These are phyloP conservation scores for Mortierella sp. DNA, from an alignment of 371 early-diverging fungal genomes.

Conservation along the genomic window DNA sequence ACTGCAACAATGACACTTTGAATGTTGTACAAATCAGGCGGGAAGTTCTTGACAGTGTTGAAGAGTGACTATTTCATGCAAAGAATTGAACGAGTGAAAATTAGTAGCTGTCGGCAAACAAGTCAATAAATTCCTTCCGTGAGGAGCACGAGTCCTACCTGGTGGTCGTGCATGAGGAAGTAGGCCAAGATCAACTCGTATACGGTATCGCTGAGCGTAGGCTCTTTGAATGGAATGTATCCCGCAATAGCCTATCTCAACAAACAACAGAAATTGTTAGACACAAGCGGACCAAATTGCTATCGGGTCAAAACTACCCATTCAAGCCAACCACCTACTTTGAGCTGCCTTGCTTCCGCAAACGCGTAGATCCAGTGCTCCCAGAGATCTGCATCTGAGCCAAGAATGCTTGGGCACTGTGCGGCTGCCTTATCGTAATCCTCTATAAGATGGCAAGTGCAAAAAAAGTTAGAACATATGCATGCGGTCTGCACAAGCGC, in stretches of 20 bases:
- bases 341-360: conserved; percentile 79
- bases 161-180: conserved; percentile 74
- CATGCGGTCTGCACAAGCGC: background rate
- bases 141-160: conserved; percentile 53
- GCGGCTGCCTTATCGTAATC: conserved; percentile 82
- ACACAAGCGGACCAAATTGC: background rate
- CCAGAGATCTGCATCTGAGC: conserved; percentile 82
- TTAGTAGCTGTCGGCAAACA: background rate
- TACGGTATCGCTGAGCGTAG: conserved; percentile 82
- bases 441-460: conserved; percentile 38
- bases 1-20: conserved; percentile 83
- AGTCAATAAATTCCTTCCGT: background rate
- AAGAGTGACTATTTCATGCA: conserved; percentile 60
- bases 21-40: conserved; percentile 79
- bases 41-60: conserved; percentile 84
- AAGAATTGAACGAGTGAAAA: background rate
- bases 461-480: background rate
- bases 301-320: background rate
- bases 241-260: conserved; percentile 74
- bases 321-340: conserved; percentile 49
- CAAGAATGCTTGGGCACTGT: conserved; percentile 80
- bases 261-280: background rate
- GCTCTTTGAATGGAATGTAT: conserved; percentile 84
- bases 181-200: conserved; percentile 92
- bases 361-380: conserved; percentile 93